These are phyloP conservation scores for Suaeda aralocaspica DNA, from an alignment of 148 eudicot genomes.

Conservation along the genomic window DNA sequence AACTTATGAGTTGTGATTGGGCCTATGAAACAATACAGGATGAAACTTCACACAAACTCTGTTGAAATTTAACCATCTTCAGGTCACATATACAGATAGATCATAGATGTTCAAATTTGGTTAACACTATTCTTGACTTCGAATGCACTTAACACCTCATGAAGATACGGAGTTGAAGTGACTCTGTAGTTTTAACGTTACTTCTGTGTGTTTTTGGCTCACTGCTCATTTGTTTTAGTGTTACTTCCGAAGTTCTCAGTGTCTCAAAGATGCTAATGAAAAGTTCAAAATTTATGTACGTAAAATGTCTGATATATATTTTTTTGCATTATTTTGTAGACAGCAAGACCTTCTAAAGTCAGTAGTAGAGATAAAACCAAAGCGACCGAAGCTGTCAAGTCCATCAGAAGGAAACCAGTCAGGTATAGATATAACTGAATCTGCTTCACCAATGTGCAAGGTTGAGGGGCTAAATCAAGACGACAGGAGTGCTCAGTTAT, in stretches of 20 bases:
- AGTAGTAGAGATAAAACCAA: constrained; percentile 82
- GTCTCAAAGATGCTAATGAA: too few species aligned
- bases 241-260: too few species aligned
- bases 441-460: constrained; percentile 14
- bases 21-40: neutral
- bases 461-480: constrained; percentile 23
- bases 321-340: constrained; percentile 33
- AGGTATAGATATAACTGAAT: constrained; percentile 15
- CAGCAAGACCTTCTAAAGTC: constrained; percentile 85
- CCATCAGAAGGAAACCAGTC: constrained; percentile 27
- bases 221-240: too few species aligned
- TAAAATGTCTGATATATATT: too few species aligned
- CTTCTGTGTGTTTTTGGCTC: too few species aligned
- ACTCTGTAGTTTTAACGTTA: too few species aligned
- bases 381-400: constrained; percentile 50
- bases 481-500: constrained; percentile 18
- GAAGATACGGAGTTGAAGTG: too few species aligned
- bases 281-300: too few species aligned
- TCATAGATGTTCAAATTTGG: neutral
- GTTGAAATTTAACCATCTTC: neutral
- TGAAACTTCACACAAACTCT: neutral
- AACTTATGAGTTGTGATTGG: too few species aligned
- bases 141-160: too few species aligned
- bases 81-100: constrained; percentile 1
- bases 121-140: too few species aligned